Base-by-base conservation (phyloP, 495 filamentous ascomycete genomes). In the Aspergillus cavernicola region DNA sequence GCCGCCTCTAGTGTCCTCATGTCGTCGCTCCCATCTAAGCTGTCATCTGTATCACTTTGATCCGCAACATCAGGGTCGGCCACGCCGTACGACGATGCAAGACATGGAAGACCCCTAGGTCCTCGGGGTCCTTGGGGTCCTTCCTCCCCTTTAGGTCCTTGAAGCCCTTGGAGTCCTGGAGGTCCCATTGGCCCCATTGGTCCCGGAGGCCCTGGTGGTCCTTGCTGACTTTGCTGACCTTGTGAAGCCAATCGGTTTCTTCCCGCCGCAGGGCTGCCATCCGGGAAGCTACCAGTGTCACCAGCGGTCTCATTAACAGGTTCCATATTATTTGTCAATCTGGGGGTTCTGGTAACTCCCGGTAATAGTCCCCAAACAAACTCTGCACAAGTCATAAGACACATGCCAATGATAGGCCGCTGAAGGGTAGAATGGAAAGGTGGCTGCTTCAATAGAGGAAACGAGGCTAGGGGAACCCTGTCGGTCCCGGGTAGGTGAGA, bases 381-480 rank as follows among this genome's bases (percentile, higher is more conserved):
- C 39, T 20, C 19, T 9, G 20, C 3, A 29, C 23, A 8, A 1
- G 4, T 2, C 1, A 43, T 13, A 42, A 52, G 3, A 16, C 49
- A 42, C 15, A 52, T 32, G 4, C 39, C 39, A 26, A 52, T 38
- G 16, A 52, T 31, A 10, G 49, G 49, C 12, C 22, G 13, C 31
- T 39, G 38, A 11, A 52, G 20, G 6, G 15, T 35, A n/a, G 26
- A 16, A 26, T 42, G 10, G 18, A 42, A 52, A 16, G 38, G 49
- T 2, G 49, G 49, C 6, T 42, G 49, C 18, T 35, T 8, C 11
- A 52, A 16, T 6, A 41, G 4, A 2, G 49, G 38, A 13, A 23
- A 10, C 8, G 16, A 32, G 1, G 10, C 9, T 12, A 18, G 18
- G 18, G 13, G 9, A 10, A 8, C 7, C 7, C n/a, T 18, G n/a